phyloP scores from a whole-genome alignment of 306 rosid genomes.

The Coriaria nepalensis region DNA sequence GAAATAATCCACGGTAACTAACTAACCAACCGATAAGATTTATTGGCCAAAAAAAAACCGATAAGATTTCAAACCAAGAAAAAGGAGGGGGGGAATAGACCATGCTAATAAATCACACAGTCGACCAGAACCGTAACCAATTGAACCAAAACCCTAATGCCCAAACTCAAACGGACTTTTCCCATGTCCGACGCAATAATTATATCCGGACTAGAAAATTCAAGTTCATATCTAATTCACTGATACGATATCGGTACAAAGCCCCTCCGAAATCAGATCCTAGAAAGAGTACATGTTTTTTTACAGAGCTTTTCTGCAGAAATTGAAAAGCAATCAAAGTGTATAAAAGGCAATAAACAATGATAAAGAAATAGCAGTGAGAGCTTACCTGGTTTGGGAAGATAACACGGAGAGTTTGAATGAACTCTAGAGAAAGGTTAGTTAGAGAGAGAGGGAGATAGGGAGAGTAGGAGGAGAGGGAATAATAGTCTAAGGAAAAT shows the following conservation, averaged over 20 bases:
- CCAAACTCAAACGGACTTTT: conserved; percentile 6
- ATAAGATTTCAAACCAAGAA: neutral
- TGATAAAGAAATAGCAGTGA: conserved; percentile 9
- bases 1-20: conserved; percentile 11
- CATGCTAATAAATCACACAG: neutral
- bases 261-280: conserved; percentile 12
- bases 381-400: conserved; percentile 30
- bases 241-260: neutral
- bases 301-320: conserved; percentile 28
- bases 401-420: neutral
- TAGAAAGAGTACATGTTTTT: conserved; percentile 2
- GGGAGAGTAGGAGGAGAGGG: conserved; percentile 14
- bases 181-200: conserved; percentile 3
- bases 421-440: no score
- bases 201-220: conserved; percentile 1
- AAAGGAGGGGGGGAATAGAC: no score
- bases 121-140: conserved; percentile 5
- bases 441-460: conserved; percentile 13
- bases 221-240: neutral
- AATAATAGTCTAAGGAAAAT: conserved; percentile 1
- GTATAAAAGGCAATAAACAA: neutral
- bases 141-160: conserved; percentile 1
- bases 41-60: neutral
- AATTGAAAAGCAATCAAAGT: neutral
- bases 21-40: neutral